These are phyloP conservation scores for Plectosphaerella sp. DNA, from an alignment of 2,329 filamentous ascomycete genomes.

Conservation along the genomic window DNA sequence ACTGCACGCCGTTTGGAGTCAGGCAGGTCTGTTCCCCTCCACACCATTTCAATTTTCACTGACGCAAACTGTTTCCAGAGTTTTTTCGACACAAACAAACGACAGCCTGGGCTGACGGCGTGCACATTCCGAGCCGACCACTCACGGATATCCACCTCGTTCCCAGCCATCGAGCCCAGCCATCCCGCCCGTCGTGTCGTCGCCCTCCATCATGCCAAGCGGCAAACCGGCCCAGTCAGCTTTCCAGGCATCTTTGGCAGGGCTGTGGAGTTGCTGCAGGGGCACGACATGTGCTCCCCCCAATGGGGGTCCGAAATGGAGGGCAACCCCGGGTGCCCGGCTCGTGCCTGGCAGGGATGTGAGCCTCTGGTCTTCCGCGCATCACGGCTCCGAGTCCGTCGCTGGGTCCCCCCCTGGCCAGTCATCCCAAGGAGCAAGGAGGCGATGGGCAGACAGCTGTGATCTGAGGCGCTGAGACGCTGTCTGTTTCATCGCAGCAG, in stretches of 20 bases:
- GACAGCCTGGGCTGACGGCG: too few species aligned
- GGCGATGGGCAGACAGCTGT: not conserved
- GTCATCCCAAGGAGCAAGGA: not conserved
- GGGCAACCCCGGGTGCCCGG: not conserved
- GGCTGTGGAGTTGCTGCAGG: not conserved
- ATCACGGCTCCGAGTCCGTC: not conserved
- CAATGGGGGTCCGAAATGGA: not conserved
- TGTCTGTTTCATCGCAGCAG: not conserved
- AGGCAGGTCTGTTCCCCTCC: not conserved
- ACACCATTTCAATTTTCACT: too few species aligned
- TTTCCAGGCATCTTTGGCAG: not conserved
- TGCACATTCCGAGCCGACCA: too few species aligned
- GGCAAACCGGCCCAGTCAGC: not conserved
- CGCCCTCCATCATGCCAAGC: conserved; percentile 1
- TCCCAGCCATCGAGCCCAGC: not conserved
- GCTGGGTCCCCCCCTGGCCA: not conserved
- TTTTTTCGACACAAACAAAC: not conserved
- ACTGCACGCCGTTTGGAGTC: not conserved
- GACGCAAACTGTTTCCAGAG: not conserved
- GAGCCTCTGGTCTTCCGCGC: not conserved
- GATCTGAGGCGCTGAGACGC: conserved; percentile 1
- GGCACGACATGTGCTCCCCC: not conserved
- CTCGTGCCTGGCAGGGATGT: conserved; percentile 1
- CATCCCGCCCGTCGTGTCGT: too few species aligned
- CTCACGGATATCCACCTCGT: not conserved